phyloP scores from a whole-genome alignment of 192 early-diverging fungal species.

The Umbelopsis sp. region DNA sequence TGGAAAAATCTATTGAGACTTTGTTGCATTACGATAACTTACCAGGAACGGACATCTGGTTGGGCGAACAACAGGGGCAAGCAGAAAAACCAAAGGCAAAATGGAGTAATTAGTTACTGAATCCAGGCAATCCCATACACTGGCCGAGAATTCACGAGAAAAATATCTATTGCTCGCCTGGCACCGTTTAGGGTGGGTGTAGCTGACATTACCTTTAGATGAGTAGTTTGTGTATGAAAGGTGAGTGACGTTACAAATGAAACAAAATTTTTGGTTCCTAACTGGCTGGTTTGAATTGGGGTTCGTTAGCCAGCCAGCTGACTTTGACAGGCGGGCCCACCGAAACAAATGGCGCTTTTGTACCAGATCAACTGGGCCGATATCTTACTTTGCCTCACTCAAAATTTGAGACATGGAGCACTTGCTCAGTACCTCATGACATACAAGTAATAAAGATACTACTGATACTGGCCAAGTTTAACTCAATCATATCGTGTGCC shows the following conservation, averaged over 20 bases:
- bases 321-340: not conserved
- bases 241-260: slow-evolving; percentile 9
- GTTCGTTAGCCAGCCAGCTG: slow-evolving; percentile 3
- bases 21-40: not conserved
- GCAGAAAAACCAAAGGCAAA: not conserved
- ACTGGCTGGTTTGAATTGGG: not conserved
- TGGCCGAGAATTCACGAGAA: not conserved
- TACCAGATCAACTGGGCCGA: not conserved
- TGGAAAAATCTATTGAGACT: not conserved
- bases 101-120: not conserved
- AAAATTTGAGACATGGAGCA: too few relatives aligned
- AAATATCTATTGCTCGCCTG: not conserved
- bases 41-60: slow-evolving; percentile 18
- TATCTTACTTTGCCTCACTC: not conserved
- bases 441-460: too few relatives aligned
- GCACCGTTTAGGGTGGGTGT: not conserved
- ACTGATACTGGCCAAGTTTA: too few relatives aligned
- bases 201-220: slow-evolving; percentile 3
- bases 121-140: not conserved
- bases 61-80: too few relatives aligned
- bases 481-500: too few relatives aligned
- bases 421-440: too few relatives aligned
- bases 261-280: slow-evolving; percentile 5
- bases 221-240: slow-evolving; percentile 4
- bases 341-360: not conserved